Conservation (phyloP, 495 filamentous ascomycete genomes). For the Evansstolkia leycettana region DNA sequence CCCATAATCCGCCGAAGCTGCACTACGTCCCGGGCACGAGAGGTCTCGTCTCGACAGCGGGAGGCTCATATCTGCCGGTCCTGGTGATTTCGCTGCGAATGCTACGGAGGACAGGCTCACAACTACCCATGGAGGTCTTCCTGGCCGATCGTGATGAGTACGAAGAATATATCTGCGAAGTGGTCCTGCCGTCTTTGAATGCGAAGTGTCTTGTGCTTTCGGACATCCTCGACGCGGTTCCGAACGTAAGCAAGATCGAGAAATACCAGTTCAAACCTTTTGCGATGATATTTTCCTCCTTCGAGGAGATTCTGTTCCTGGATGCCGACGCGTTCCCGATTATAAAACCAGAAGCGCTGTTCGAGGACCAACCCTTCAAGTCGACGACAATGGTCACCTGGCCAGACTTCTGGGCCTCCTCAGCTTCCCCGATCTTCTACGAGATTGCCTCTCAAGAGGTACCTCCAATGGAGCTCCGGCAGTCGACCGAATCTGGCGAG, state of each 20-base stretch:
- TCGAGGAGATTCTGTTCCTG: slow-evolving; percentile 42
- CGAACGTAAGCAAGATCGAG: slow-evolving; percentile 12
- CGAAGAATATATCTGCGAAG: slow-evolving; percentile 35
- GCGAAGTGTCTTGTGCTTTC: slow-evolving; percentile 35
- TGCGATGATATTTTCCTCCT: slow-evolving; percentile 41
- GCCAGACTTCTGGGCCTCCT: slow-evolving; percentile 44
- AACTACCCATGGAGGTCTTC: slow-evolving; percentile 42
- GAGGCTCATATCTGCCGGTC: slow-evolving; percentile 25
- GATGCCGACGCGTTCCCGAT: slow-evolving; percentile 41
- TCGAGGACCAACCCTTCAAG: slow-evolving; percentile 31
- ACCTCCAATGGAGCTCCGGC: slow-evolving; percentile 13
- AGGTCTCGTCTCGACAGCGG: slow-evolving; percentile 31
- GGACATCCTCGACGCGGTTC: slow-evolving; percentile 18
- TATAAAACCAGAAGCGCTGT: slow-evolving; percentile 31
- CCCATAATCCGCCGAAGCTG: slow-evolving; percentile 17
- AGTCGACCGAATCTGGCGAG: slow-evolving; percentile 41
- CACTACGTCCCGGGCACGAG: slow-evolving; percentile 23
- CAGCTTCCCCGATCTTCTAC: slow-evolving; percentile 34
- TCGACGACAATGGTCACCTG: slow-evolving; percentile 36
- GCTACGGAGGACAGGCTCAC: slow-evolving; percentile 38
- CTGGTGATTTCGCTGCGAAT: slow-evolving; percentile 37
- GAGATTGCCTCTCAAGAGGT: slow-evolving; percentile 30
- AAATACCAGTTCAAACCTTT: slow-evolving; percentile 43
- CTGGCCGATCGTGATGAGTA: slow-evolving; percentile 32
- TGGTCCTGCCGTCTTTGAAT: slow-evolving; percentile 31